These are phyloP conservation scores for Pichia sp. DNA, from an alignment of 1,139 yeast species.

Conservation along the genomic window DNA sequence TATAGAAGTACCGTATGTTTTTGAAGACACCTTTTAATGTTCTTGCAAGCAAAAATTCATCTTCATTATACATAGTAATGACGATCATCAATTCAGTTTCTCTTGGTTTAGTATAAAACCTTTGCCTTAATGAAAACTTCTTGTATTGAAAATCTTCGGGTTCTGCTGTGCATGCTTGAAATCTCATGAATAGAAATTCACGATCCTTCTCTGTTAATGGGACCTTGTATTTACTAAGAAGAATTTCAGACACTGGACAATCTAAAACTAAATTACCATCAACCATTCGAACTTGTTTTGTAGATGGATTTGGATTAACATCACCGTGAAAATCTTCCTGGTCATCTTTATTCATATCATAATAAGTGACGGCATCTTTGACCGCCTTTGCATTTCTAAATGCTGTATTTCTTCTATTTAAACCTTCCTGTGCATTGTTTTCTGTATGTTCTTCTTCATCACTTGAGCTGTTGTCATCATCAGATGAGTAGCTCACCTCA, in stretches of 20 bases:
- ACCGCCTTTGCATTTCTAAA: conserved; percentile 20
- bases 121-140: conserved; percentile 66
- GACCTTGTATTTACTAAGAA: conserved; percentile 53
- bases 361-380: conserved; percentile 15
- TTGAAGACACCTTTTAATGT: conserved; percentile 78
- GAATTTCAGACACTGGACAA: conserved; percentile 68
- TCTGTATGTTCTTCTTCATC: not conserved
- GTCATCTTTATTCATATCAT: conserved; percentile 41
- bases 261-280: conserved; percentile 76
- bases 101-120: conserved; percentile 63
- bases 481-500: conserved; percentile 22
- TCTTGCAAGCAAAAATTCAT: conserved; percentile 67
- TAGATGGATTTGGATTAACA: conserved; percentile 16
- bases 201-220: conserved; percentile 50
- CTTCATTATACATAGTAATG: conserved; percentile 80
- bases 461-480: conserved; percentile 5
- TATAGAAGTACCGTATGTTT: conserved; percentile 62
- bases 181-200: conserved; percentile 76
- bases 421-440: not conserved
- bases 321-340: conserved; percentile 38
- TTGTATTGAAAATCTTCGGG: conserved; percentile 60
- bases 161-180: conserved; percentile 81
- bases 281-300: conserved; percentile 41
- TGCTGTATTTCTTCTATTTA: conserved; percentile 12
- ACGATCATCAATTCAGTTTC: conserved; percentile 73